Base-by-base conservation (phyloP, 176 grass and related monocot genomes). In the Eragrostis nindensis region DNA sequence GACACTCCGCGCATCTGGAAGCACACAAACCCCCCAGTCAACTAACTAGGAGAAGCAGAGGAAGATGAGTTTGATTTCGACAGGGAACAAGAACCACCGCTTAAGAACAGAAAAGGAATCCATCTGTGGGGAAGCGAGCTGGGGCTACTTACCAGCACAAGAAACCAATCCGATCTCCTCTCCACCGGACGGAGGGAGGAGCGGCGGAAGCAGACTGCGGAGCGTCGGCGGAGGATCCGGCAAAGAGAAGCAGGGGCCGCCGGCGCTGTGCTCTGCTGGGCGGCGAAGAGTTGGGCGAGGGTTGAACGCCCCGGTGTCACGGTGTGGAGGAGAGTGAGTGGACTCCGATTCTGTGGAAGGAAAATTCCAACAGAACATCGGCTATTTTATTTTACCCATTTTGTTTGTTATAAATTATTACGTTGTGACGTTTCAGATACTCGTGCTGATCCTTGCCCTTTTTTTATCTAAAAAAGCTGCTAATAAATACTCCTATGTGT, bases 271-370 rank as follows among this genome's bases (percentile, higher is more conserved):
- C 43, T 65, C 60, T 64, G 57, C 42, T 77, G 42, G 60, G 59
- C 60, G 75, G 75, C 75, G 75, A 77, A 22, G 75, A 44, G 75
- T 77, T 77, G 62, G 59, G 42, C 56, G 43, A 44, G 43, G 62
- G 74, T n/a, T 30, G 57, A 77, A 77, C 45, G 57, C 57, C 73
- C 68, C 54, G 74, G 25, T n/a, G n/a, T n/a, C n/a, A n/a, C n/a
- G n/a, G n/a, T n/a, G n/a, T 21, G 74, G 42, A 77, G 74, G 42
- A 77, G 59, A 44, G 41, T 24, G 61, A 78, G 60, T 78, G 75
- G 60, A 65, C 75, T 78, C 60, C 60, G 75, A 49, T 78, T 77
- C 75, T 65, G 43, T 62, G 60, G 43, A 78, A 78, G 26, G 64
- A 29, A 64, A 78, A 32, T 48, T 62, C 60, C 43, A 49, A 49